Evolutionary conservation across 2,329 filamentous ascomycete genomes (phyloP).

Genomic region (Hymenoscyphus fructigenus): DNA sequence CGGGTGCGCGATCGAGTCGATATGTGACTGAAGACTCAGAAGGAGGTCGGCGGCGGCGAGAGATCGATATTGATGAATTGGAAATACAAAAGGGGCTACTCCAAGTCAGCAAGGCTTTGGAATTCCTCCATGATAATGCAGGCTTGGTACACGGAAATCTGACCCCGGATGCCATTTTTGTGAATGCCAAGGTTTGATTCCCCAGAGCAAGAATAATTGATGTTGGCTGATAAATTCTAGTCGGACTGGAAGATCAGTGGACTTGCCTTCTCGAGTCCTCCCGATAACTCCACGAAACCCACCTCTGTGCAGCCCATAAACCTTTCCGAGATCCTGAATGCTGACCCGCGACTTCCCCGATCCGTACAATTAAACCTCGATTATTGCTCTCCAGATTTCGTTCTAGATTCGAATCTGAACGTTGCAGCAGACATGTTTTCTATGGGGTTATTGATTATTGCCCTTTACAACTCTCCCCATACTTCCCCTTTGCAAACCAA

Average conservation of each 20-base stretch:
- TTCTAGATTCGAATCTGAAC: constrained; percentile 85
- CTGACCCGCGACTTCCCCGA: constrained; percentile 79
- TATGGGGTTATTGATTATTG: constrained; percentile 80
- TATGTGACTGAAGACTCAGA: constrained; percentile 80
- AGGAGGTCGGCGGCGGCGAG: constrained; percentile 69
- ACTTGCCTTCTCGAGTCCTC: constrained; percentile 82
- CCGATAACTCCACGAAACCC: constrained; percentile 70
- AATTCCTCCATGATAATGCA: constrained; percentile 94
- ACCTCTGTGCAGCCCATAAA: constrained; percentile 78
- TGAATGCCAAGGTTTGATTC: constrained; percentile 79
- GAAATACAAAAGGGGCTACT: constrained; percentile 96
- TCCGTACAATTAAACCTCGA: constrained; percentile 88
- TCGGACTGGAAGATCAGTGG: constrained; percentile 99
- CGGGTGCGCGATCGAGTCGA: constrained; percentile 70
- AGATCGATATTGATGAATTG: constrained; percentile 92
- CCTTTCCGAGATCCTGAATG: constrained; percentile 78
- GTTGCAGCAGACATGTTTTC: constrained; percentile 90
- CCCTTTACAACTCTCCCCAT: constrained; percentile 94
- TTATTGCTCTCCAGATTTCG: constrained; percentile 92
- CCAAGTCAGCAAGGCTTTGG: constrained; percentile 89
- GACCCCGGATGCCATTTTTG: constrained; percentile 87
- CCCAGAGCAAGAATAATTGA: background rate
- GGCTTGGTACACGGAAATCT: constrained; percentile 92
- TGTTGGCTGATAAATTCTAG: constrained; percentile 46
- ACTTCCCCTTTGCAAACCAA: constrained; percentile 80